Conservation (phyloP, 179 eudicot species). For the Silene noctiflora region DNA sequence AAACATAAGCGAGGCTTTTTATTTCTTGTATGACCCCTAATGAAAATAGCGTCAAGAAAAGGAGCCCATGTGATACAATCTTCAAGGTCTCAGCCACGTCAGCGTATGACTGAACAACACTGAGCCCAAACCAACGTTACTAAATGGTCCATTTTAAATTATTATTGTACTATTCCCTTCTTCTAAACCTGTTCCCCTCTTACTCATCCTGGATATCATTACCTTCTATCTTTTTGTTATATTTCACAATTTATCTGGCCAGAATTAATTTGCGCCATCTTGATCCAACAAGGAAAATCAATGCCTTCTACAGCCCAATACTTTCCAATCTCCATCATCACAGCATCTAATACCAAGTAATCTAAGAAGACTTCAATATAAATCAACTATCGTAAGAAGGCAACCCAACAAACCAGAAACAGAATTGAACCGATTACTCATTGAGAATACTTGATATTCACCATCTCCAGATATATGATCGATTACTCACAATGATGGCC, state of each 20-base stretch:
- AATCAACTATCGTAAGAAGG: not conserved
- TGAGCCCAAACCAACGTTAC: not conserved
- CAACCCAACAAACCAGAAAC: not conserved
- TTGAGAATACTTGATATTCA: no score
- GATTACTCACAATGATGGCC: no score
- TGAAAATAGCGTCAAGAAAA: not conserved
- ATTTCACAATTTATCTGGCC: not conserved
- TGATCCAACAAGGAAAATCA: not conserved
- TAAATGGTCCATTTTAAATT: not conserved
- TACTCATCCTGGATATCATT: not conserved
- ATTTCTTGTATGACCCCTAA: not conserved
- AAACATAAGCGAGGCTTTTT: not conserved
- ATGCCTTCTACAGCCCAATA: not conserved
- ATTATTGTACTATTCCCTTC: not conserved
- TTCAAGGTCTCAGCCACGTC: not conserved
- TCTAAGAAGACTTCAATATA: not conserved
- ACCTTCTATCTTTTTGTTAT: not conserved
- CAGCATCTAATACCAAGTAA: not conserved
- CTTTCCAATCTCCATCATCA: not conserved
- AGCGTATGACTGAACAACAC: not conserved
- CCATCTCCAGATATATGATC: no score
- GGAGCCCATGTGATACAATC: no score
- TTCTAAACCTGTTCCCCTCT: not conserved
- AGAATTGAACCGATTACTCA: not conserved
- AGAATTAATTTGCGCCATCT: not conserved